phyloP scores from a whole-genome alignment of 2,329 filamentous ascomycete genomes.

The Ustulina deusta region DNA sequence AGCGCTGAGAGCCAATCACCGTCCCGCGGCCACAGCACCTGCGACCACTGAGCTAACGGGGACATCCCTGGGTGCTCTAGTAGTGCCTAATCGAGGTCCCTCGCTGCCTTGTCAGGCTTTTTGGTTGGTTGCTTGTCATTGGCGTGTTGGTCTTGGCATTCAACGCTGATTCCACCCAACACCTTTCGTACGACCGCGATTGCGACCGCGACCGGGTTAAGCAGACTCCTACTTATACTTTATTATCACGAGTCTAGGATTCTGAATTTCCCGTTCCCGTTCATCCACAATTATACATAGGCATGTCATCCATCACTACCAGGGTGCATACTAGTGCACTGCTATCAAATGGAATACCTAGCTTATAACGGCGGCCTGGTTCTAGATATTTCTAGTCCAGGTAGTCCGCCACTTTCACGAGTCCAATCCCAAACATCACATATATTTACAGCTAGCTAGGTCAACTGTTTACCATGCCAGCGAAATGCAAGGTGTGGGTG shows the following conservation, averaged over 20 bases:
- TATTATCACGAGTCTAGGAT: too few species aligned
- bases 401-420: background rate
- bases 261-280: too few species aligned
- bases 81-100: background rate
- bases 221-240: too few species aligned
- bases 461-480: background rate
- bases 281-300: background rate
- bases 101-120: background rate
- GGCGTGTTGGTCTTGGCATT: background rate
- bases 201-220: background rate
- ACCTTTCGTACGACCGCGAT: background rate
- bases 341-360: too few species aligned
- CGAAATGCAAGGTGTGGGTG: background rate
- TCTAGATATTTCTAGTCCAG: too few species aligned
- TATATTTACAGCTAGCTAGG: background rate
- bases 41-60: constrained; percentile 32
- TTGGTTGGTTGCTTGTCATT: constrained; percentile 2
- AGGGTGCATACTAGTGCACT: background rate
- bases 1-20: constrained; percentile 43
- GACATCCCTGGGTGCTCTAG: background rate
- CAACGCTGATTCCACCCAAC: background rate
- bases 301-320: background rate
- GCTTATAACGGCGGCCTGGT: too few species aligned
- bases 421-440: background rate
- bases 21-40: constrained; percentile 33